phyloP scores from a whole-genome alignment of 768 basidiomycete genomes.

The Mycena belliarum region DNA sequence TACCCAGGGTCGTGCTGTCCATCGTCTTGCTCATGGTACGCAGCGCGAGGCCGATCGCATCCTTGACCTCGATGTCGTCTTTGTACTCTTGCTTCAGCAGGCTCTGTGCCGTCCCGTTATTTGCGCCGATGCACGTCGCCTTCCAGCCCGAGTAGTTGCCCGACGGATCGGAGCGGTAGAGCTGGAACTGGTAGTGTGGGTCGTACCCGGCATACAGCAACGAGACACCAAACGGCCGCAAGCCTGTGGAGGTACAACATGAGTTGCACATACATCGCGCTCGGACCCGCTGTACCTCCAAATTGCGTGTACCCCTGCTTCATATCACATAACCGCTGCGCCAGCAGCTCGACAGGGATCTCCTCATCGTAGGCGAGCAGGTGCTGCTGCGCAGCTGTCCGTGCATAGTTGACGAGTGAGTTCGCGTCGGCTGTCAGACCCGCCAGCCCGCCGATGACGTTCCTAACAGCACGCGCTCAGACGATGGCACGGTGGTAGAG shows the following conservation, averaged over 20 bases:
- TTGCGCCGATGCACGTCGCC: constrained; percentile 98
- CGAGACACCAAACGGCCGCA: constrained; percentile 97
- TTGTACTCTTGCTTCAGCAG: constrained; percentile 98
- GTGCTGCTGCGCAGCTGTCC: constrained; percentile 88
- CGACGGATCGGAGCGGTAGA: constrained; percentile 97
- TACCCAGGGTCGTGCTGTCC: constrained; percentile 95
- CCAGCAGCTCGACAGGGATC: constrained; percentile 95
- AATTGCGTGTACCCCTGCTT: constrained; percentile 99
- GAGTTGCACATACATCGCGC: background rate
- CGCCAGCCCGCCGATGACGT: constrained; percentile 93
- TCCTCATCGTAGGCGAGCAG: constrained; percentile 92
- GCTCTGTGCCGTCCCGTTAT: constrained; percentile 94
- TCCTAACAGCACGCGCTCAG: constrained; percentile 47
- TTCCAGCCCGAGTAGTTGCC: constrained; percentile 99
- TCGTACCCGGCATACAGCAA: constrained; percentile 97
- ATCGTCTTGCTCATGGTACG: constrained; percentile 99
- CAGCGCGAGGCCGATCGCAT: constrained; percentile 88
- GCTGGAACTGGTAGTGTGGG: constrained; percentile 92
- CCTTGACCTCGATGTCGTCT: constrained; percentile 88
- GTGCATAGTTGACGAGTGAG: constrained; percentile 93
- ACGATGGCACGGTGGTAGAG: background rate
- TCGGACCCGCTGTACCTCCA: constrained; percentile 64
- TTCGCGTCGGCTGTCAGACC: constrained; percentile 97
- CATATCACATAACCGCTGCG: constrained; percentile 91
- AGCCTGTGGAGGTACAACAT: constrained; percentile 53